phyloP scores from a whole-genome alignment of 192 early-diverging fungal species.

The Chytriomyces sp. region DNA sequence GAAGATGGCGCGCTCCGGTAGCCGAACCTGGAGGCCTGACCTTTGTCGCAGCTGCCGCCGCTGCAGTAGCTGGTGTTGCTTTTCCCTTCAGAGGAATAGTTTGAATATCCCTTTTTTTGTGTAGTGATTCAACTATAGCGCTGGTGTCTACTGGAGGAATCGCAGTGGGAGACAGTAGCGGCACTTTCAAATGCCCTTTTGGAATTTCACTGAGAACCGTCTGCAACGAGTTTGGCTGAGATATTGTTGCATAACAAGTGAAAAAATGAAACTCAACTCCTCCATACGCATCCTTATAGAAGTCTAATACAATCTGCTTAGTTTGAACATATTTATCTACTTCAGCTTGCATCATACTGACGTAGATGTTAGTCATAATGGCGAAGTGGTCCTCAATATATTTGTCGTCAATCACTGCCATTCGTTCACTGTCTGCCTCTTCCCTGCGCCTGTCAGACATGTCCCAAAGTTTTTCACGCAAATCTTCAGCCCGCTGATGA shows the following conservation, averaged over 20 bases:
- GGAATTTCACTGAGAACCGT: constrained; percentile 14
- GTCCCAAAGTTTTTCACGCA: constrained; percentile 64
- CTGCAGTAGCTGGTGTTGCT: constrained; percentile 5
- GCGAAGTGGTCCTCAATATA: constrained; percentile 64
- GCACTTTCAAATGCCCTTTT: constrained; percentile 26
- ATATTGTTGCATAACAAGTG: background rate
- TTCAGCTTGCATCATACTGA: constrained; percentile 62
- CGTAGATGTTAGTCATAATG: constrained; percentile 54
- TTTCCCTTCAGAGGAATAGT: background rate
- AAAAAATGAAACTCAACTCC: constrained; percentile 31
- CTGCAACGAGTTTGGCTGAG: background rate
- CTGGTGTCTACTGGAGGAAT: constrained; percentile 30
- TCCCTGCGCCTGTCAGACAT: constrained; percentile 59
- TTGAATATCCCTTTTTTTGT: constrained; percentile 4
- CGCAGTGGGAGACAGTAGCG: constrained; percentile 5
- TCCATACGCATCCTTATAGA: constrained; percentile 53
- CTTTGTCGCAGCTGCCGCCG: background rate
- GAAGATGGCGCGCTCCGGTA: background rate
- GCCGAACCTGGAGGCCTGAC: background rate
- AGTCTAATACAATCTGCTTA: constrained; percentile 52
- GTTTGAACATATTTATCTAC: constrained; percentile 54
- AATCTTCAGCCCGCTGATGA: constrained; percentile 63
- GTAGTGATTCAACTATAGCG: constrained; percentile 19
- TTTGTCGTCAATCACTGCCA: constrained; percentile 56
- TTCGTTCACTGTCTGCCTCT: constrained; percentile 60